These are phyloP conservation scores for Carex parvula DNA, from an alignment of 176 grass and related monocot genomes.

Conservation along the genomic window DNA sequence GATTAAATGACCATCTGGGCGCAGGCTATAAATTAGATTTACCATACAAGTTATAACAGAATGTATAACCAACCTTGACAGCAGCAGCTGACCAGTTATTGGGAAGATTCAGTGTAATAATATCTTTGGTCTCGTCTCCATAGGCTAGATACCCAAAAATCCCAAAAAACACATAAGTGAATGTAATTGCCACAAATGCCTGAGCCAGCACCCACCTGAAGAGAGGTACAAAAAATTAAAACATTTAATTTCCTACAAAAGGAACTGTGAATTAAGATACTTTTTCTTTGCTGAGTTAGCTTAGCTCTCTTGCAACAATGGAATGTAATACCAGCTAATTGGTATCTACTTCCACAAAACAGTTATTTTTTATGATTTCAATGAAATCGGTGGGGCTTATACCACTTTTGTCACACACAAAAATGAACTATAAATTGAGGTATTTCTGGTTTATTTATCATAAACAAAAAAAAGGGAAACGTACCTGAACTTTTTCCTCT, in stretches of 20 bases:
- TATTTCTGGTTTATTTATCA: neutral
- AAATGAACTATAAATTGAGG: neutral
- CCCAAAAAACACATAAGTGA: slow-evolving; percentile 65
- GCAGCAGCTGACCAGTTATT: slow-evolving; percentile 53
- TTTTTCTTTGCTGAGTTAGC: too few species aligned
- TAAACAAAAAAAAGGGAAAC: neutral
- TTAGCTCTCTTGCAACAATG: too few species aligned
- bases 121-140: slow-evolving; percentile 77
- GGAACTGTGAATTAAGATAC: too few species aligned
- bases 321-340: too few species aligned
- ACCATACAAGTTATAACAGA: slow-evolving; percentile 20
- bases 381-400: too few species aligned
- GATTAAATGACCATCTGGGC: neutral
- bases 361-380: too few species aligned
- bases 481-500: slow-evolving; percentile 54
- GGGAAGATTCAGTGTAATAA: slow-evolving; percentile 92
- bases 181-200: slow-evolving; percentile 61
- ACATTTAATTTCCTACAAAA: neutral
- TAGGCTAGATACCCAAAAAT: slow-evolving; percentile 85
- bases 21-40: neutral
- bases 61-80: slow-evolving; percentile 64
- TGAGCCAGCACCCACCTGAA: slow-evolving; percentile 57
- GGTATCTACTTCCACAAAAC: too few species aligned
- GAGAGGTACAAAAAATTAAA: neutral
- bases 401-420: too few species aligned